Evolutionary conservation across 495 filamentous ascomycete species (phyloP).

Genomic region (Neurospora sp.): DNA sequence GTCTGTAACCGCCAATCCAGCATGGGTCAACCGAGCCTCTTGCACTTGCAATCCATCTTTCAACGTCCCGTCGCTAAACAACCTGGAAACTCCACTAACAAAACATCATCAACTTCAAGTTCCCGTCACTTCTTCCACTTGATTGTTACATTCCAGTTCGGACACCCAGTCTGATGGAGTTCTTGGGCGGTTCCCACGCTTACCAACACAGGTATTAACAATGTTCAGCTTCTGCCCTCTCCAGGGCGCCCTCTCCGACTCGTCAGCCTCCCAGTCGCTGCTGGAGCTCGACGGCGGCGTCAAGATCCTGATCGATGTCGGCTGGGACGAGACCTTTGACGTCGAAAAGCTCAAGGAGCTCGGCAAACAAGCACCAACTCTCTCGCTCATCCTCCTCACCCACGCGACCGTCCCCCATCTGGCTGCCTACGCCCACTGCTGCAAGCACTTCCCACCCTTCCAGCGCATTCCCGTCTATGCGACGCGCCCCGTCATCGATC

Average conservation of each 20-base stretch:
- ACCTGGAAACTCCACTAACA: not conserved
- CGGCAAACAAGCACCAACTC: slow-evolving; percentile 75
- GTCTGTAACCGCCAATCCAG: not conserved
- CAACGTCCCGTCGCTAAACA: not conserved
- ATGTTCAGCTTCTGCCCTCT: slow-evolving; percentile 97
- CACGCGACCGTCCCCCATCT: slow-evolving; percentile 86
- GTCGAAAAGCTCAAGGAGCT: slow-evolving; percentile 68
- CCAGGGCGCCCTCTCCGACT: slow-evolving; percentile 80
- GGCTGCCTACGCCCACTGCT: slow-evolving; percentile 91
- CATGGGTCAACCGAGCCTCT: not conserved
- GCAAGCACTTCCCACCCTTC: slow-evolving; percentile 89
- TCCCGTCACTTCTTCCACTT: not conserved
- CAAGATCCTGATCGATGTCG: slow-evolving; percentile 88
- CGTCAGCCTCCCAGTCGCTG: slow-evolving; percentile 82
- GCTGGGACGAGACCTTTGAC: slow-evolving; percentile 91
- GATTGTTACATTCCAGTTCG: not conserved
- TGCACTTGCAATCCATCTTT: not conserved
- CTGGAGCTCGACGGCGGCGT: slow-evolving; percentile 94
- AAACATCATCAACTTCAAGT: not conserved
- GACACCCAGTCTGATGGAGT: slow-evolving; percentile 6
- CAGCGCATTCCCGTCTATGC: slow-evolving; percentile 92
- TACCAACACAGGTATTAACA: not conserved
- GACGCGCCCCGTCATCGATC: slow-evolving; percentile 82
- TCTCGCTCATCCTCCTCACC: slow-evolving; percentile 90
- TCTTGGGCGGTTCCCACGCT: not conserved